These are phyloP conservation scores for Monilinia aucupariae DNA, from an alignment of 2,329 filamentous ascomycete species.

Conservation along the genomic window DNA sequence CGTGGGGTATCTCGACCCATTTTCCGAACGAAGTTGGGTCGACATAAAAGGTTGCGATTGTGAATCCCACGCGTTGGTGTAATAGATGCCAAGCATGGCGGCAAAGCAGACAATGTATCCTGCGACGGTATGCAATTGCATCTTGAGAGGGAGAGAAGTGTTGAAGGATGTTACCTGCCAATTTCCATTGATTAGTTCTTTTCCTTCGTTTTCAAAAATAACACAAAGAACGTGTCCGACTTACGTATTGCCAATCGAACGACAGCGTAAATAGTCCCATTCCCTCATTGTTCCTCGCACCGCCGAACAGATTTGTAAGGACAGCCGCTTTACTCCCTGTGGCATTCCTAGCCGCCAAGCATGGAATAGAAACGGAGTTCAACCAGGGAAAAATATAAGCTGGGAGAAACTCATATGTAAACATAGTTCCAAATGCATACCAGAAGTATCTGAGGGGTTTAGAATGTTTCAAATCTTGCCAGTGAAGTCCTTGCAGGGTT, in stretches of 20 bases:
- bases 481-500: conserved; percentile 39
- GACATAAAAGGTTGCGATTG: conserved; percentile 41
- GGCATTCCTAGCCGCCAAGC: conserved; percentile 40
- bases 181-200: conserved; percentile 6
- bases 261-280: conserved; percentile 40
- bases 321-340: conserved; percentile 33
- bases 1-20: conserved; percentile 41
- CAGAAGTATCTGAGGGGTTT: conserved; percentile 41
- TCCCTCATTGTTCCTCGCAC: conserved; percentile 42
- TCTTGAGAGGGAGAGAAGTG: conserved; percentile 47
- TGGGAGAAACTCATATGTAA: conserved; percentile 46
- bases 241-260: conserved; percentile 45
- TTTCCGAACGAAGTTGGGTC: conserved; percentile 38
- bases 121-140: conserved; percentile 43
- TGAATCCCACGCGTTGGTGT: conserved; percentile 40
- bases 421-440: conserved; percentile 39
- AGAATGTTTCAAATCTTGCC: conserved; percentile 37
- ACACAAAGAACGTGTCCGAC: conserved; percentile 21
- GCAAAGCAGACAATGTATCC: conserved; percentile 47
- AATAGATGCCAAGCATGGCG: conserved; percentile 44
- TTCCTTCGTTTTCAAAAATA: conserved; percentile 14
- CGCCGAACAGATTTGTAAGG: conserved; percentile 46
- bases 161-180: conserved; percentile 48
- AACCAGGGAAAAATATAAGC: conserved; percentile 44
- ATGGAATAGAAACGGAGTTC: conserved; percentile 42